Conservation (phyloP, 176 grass and related monocot species). For the Themeda triandra region DNA sequence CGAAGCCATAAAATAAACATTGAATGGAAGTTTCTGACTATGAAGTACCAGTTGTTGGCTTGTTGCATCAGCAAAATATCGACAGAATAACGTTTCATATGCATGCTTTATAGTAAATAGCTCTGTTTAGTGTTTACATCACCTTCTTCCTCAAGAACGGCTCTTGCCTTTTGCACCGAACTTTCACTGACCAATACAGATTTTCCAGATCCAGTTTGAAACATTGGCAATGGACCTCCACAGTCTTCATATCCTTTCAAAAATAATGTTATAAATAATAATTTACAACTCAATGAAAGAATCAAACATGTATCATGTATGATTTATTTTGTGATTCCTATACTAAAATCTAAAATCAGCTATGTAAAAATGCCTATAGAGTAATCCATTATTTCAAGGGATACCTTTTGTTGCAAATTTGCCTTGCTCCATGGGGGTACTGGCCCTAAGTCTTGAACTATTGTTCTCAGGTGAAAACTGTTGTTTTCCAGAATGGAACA, state of each 20-base stretch:
- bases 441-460: slow-evolving; percentile 34
- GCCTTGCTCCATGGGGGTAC: slow-evolving; percentile 32
- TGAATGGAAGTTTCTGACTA: background rate
- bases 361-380: background rate
- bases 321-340: background rate
- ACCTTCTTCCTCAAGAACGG: slow-evolving; percentile 52
- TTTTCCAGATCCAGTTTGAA: slow-evolving; percentile 69
- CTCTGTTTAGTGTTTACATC: slow-evolving; percentile 24
- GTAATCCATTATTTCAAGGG: background rate
- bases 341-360: slow-evolving; percentile 9
- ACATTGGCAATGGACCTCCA: slow-evolving; percentile 44
- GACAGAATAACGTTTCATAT: background rate
- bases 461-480: slow-evolving; percentile 4
- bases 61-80: background rate
- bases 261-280: slow-evolving; percentile 1
- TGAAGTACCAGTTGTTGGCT: slow-evolving; percentile 14
- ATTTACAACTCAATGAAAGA: background rate
- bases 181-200: slow-evolving; percentile 48
- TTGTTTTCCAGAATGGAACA: slow-evolving; percentile 23
- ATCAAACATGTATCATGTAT: background rate
- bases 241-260: slow-evolving; percentile 29
- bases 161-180: slow-evolving; percentile 54
- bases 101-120: slow-evolving; percentile 15
- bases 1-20: background rate
- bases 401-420: slow-evolving; percentile 31